Evolutionary conservation across 2,329 filamentous ascomycete genomes (phyloP).

Genomic region (Trichothecium roseum): DNA sequence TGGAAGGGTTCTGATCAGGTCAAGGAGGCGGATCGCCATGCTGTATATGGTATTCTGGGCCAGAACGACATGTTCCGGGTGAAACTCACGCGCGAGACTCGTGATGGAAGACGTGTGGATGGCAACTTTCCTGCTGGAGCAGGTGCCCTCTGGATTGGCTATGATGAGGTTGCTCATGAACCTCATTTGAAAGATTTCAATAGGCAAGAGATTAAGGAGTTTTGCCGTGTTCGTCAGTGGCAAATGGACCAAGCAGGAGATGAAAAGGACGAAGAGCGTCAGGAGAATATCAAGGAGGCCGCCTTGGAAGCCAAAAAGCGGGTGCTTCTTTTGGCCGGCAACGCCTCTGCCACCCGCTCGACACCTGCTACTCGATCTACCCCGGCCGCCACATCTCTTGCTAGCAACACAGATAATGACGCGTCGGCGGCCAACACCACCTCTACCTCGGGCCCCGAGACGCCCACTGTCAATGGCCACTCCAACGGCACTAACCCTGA

Average conservation of each 20-base stretch:
- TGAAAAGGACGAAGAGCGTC: conserved; percentile 36
- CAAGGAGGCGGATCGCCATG: conserved; percentile 42
- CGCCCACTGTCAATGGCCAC: background rate
- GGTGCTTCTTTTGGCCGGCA: conserved; percentile 18
- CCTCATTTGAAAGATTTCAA: conserved; percentile 40
- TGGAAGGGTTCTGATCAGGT: conserved; percentile 45
- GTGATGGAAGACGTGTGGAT: conserved; percentile 45
- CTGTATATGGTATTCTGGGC: conserved; percentile 51
- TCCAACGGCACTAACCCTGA: too few species aligned
- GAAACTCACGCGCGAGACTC: conserved; percentile 49
- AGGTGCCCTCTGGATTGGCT: conserved; percentile 52
- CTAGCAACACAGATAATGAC: conserved; percentile 11
- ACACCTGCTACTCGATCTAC: too few species aligned
- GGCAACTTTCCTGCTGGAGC: conserved; percentile 52
- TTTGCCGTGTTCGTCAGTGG: conserved; percentile 48
- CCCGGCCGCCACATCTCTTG: conserved; percentile 11
- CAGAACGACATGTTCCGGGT: conserved; percentile 56
- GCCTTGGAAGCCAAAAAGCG: conserved; percentile 39
- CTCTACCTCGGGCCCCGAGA: background rate
- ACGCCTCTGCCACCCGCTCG: conserved; percentile 7
- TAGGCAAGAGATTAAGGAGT: conserved; percentile 51
- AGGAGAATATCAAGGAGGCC: conserved; percentile 39
- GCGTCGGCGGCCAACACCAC: conserved; percentile 8
- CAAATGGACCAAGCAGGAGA: conserved; percentile 38
- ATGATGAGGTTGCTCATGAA: conserved; percentile 51